These are phyloP conservation scores for Dryas integrifolia DNA, from an alignment of 331 rosid genomes.

Conservation along the genomic window DNA sequence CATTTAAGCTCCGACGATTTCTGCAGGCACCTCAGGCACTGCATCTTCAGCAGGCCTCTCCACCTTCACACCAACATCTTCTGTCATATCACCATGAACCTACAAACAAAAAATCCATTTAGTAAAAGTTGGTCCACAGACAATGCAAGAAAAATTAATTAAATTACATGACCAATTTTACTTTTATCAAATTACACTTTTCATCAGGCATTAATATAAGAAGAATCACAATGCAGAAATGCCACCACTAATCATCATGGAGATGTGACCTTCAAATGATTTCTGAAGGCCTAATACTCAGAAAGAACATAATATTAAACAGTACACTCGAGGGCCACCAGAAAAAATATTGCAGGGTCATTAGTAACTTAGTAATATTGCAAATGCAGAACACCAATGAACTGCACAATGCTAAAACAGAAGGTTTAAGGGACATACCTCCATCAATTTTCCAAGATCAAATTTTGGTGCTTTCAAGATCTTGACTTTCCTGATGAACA, in stretches of 20 bases:
- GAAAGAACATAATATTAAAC: no score
- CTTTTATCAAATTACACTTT: no score
- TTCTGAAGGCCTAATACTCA: no score
- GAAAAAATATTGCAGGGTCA: neutral
- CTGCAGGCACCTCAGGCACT: conserved; percentile 43
- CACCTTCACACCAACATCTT: conserved; percentile 67
- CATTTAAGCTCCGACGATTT: conserved; percentile 66
- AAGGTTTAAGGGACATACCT: conserved; percentile 36
- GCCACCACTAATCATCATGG: no score
- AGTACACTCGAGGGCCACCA: no score
- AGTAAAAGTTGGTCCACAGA: no score
- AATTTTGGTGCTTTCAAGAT: conserved; percentile 94
- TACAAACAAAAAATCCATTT: conserved; percentile 14
- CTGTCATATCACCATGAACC: conserved; percentile 70
- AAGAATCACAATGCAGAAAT: neutral
- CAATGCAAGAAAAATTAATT: no score
- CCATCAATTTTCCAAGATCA: conserved; percentile 92
- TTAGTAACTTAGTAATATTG: neutral
- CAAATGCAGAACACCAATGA: neutral
- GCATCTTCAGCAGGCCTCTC: conserved; percentile 71
- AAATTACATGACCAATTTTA: no score
- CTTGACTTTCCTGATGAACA: conserved; percentile 83
- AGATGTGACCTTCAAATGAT: no score
- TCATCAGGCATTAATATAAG: neutral
- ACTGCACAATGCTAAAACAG: neutral